Conservation (phyloP, 495 filamentous ascomycete genomes). For the Achaetomiella virescens region DNA sequence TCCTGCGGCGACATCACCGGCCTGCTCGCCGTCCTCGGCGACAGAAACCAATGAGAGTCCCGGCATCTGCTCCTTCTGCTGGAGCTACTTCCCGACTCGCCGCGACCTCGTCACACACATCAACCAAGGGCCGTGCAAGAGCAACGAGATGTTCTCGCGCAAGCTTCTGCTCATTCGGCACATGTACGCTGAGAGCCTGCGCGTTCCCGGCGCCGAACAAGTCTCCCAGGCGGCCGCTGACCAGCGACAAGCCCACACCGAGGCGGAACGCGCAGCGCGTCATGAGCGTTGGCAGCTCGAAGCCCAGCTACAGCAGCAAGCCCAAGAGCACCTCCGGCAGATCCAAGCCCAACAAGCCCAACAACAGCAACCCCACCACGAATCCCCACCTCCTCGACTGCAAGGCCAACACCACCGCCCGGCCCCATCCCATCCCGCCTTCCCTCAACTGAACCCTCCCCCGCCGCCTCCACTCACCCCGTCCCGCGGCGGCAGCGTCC, state of each 20-base stretch:
- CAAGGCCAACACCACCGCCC: background rate
- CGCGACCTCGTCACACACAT: background rate
- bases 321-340: constrained; percentile 1
- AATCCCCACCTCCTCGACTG: background rate
- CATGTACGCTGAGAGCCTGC: constrained; percentile 2
- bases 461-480: background rate
- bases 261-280: constrained; percentile 4
- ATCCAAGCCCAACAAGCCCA: background rate
- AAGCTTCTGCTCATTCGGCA: constrained; percentile 6
- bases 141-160: constrained; percentile 2
- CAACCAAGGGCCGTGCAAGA: constrained; percentile 4
- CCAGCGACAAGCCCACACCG: background rate
- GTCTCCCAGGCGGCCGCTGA: background rate
- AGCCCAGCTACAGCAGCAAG: background rate
- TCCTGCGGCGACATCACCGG: constrained; percentile 1
- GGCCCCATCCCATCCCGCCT: too few relatives aligned
- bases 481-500: background rate
- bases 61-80: constrained; percentile 11
- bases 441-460: background rate
- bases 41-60: constrained; percentile 8
- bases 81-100: constrained; percentile 7
- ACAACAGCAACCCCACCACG: background rate
- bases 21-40: background rate
- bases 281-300: constrained; percentile 1
- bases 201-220: background rate